Percentiles rank a stretch among this genome's conserved stretches.
phyloP scores from a whole-genome alignment of 73 alveolate species.

The Paramecium bursaria region DNA sequence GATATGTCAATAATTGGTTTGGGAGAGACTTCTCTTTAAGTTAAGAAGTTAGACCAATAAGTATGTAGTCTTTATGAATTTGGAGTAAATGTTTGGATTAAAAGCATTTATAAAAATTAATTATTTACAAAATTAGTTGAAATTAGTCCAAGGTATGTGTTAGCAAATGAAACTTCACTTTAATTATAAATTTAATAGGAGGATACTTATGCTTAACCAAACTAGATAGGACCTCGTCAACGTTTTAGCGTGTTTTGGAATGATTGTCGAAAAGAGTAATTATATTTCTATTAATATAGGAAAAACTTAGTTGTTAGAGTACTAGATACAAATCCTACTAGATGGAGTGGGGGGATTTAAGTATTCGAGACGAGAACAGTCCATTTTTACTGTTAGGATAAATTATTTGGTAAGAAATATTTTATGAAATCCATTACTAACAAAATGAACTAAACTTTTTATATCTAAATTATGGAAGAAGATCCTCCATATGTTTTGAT shows the following conservation, averaged over 20 bases:
- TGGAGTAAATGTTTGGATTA: constrained; percentile 20
- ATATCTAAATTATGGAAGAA: background rate
- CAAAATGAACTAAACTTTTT: constrained; percentile 30
- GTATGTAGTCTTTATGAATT: background rate
- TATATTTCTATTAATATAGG: background rate
- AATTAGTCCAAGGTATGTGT: constrained; percentile 43
- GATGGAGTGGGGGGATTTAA: constrained; percentile 48
- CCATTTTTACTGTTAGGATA: background rate
- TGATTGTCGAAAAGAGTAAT: constrained; percentile 57
- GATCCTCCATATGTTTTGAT: constrained; percentile 19
- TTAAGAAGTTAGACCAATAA: constrained; percentile 1
- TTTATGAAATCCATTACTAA: constrained; percentile 19
- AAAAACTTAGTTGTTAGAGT: constrained; percentile 4
- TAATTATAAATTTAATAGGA: background rate
- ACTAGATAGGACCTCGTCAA: background rate
- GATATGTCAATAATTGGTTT: constrained; percentile 20
- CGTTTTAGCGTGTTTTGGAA: constrained; percentile 19
- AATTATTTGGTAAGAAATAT: background rate
- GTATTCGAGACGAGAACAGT: constrained; percentile 33
- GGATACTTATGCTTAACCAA: constrained; percentile 30
- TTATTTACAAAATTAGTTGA: constrained; percentile 14
- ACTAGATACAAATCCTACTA: background rate
- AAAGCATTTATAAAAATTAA: constrained; percentile 16
- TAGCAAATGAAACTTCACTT: background rate
- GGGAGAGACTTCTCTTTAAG: constrained; percentile 19